These are phyloP conservation scores for Lentinula aciculospora DNA, from an alignment of 768 basidiomycete genomes.

Conservation along the genomic window DNA sequence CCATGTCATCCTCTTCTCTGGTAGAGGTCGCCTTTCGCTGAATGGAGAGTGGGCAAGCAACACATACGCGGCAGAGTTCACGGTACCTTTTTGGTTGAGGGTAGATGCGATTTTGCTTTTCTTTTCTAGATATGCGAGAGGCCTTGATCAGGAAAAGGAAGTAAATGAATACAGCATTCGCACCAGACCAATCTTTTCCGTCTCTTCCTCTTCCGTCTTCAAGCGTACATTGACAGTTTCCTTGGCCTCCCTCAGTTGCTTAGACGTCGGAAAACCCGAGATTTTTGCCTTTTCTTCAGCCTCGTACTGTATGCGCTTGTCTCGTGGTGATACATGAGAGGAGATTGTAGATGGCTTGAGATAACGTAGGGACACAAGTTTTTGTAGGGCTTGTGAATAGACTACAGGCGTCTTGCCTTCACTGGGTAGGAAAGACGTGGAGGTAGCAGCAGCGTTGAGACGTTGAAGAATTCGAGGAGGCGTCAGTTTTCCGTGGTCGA, in stretches of 20 bases:
- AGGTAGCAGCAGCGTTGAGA: conserved; percentile 37
- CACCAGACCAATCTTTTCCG: conserved; percentile 70
- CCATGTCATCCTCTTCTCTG: conserved; percentile 45
- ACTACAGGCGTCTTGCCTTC: conserved; percentile 19
- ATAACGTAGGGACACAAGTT: conserved; percentile 68
- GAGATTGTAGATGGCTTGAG: conserved; percentile 74
- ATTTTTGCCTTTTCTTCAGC: conserved; percentile 73
- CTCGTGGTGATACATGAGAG: conserved; percentile 75
- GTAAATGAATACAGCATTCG: conserved; percentile 18
- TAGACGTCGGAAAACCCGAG: conserved; percentile 72
- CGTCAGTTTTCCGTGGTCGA: conserved; percentile 85
- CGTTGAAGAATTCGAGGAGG: conserved; percentile 60
- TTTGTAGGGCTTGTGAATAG: conserved; percentile 59
- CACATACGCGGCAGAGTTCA: conserved; percentile 1
- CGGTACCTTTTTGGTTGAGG: conserved; percentile 15
- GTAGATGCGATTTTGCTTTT: conserved; percentile 36
- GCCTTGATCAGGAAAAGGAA: conserved; percentile 15
- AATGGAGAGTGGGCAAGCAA: conserved; percentile 3
- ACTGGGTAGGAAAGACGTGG: not conserved
- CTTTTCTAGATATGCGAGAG: conserved; percentile 46
- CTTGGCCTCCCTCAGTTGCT: conserved; percentile 69
- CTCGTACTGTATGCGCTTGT: conserved; percentile 78
- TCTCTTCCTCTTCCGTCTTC: conserved; percentile 67
- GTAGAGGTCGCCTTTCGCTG: conserved; percentile 19
- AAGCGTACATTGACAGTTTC: conserved; percentile 58